These are phyloP conservation scores for Heliocybe sulcata DNA, from an alignment of 1,284 basidiomycete species.

Conservation along the genomic window DNA sequence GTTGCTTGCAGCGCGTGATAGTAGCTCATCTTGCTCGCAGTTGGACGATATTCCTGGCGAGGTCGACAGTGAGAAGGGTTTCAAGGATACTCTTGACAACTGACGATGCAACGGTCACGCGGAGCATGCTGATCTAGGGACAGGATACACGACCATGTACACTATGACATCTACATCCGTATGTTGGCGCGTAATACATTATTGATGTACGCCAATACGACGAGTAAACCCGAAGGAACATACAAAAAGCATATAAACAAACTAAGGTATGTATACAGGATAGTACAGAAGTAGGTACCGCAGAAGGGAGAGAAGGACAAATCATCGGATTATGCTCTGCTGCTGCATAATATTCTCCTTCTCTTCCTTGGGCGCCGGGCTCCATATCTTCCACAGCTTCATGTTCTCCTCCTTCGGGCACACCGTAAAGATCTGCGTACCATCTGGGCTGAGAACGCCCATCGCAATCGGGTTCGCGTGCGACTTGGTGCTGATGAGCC, in stretches of 20 bases:
- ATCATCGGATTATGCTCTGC: no score
- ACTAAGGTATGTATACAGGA: no score
- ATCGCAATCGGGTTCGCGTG: constrained; percentile 27
- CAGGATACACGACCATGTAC: no score
- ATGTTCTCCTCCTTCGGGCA: constrained; percentile 31
- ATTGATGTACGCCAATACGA: no score
- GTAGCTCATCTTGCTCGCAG: constrained; percentile 14
- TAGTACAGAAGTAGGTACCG: no score
- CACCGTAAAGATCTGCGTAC: constrained; percentile 29
- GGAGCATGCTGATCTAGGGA: no score
- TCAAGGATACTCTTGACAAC: constrained; percentile 26
- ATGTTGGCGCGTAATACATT: no score
- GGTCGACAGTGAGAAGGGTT: constrained; percentile 48
- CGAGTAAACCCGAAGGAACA: no score
- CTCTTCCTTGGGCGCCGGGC: constrained; percentile 16
- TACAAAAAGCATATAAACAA: no score
- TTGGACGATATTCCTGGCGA: constrained; percentile 70
- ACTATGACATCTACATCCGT: no score
- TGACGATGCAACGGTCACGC: no score
- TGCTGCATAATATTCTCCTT: constrained; percentile 4
- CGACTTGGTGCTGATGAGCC: constrained; percentile 25
- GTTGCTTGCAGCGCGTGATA: constrained; percentile 16
- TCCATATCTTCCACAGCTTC: constrained; percentile 36
- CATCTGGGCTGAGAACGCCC: constrained; percentile 27
- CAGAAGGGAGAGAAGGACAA: no score